These are phyloP conservation scores for Plectosphaerella sp. DNA, from an alignment of 2,329 filamentous ascomycete species.

Conservation along the genomic window DNA sequence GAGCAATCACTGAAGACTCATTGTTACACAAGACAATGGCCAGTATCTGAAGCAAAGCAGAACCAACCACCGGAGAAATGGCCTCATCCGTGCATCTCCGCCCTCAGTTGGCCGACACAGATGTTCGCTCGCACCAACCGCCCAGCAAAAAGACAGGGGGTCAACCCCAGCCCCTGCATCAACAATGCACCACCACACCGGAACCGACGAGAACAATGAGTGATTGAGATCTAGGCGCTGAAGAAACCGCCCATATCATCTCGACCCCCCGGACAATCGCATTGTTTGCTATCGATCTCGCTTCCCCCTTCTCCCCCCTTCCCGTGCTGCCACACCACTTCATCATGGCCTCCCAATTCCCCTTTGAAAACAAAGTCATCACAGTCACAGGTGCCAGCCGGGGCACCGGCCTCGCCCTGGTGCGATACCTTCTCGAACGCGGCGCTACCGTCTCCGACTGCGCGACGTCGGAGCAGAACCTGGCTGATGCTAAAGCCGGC, in stretches of 20 bases:
- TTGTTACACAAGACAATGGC: no score
- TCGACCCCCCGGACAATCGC: no score
- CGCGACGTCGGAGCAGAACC: constrained; percentile 19
- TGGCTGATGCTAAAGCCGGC: constrained; percentile 16
- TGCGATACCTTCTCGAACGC: constrained; percentile 15
- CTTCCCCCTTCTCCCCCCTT: neutral
- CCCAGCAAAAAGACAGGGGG: neutral
- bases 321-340: no score
- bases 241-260: no score
- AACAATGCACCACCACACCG: neutral
- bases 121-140: no score
- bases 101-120: no score
- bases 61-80: no score
- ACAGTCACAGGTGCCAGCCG: constrained; percentile 11
- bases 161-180: no score
- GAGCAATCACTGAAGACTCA: no score
- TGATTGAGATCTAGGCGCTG: no score
- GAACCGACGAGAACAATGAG: neutral
- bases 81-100: no score
- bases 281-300: neutral
- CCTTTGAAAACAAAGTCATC: constrained; percentile 15
- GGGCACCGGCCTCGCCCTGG: constrained; percentile 13
- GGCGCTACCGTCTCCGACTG: constrained; percentile 24
- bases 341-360: constrained; percentile 15
- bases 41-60: no score